Base-by-base conservation (phyloP, 495 filamentous ascomycete species). In the Podospora comata region DNA sequence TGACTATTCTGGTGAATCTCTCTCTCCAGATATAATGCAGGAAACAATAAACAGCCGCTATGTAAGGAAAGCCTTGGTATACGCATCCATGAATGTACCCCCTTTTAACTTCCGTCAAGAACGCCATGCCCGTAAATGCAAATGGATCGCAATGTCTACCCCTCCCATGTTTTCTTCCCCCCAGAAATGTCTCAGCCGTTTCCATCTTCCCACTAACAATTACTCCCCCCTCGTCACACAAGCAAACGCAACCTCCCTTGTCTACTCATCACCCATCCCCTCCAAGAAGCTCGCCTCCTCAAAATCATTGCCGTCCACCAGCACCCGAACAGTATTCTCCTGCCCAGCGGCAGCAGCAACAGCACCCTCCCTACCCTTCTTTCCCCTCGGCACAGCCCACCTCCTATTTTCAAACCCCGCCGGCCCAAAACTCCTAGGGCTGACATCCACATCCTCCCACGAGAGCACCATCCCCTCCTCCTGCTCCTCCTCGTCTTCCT, bases 231-330 rank as follows among this genome's bases (percentile, higher is more conserved):
- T 64, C 23, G 44, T 28, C 44, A 16, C 19, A 34, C 7, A 53
- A 32, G 7, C 48, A 4, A 7, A 15, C 54, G 7, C 55, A 55
- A 0, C 59, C 16, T 26, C n/a, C 58, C 54, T 23, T 0, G 5
- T 11, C 61, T 64, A 74, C 69, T 75, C 77, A 53, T 70, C 34
- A 23, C 75, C 73, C 71, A 72, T 72, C 44, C 62, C 30, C 67
- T 83, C 81, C 65, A 87, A 66, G 65, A 87, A 87, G 11, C 79
- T 75, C 13, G 84, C 84, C 66, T 87, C 85, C 66, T 81, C 82
- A 72, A 86, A 87, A 71, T 87, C 85, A 56, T 72, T 72, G 60
- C 71, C 75, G n/a, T 77, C 68, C 23, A 78, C 73, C 56, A 58
- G 54, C 20, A 44, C 55, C 20, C 63, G 53, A 54, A 62, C 62